Base-by-base conservation (phyloP, 2,329 filamentous ascomycete species). In the Colletotrichum trifolii region DNA sequence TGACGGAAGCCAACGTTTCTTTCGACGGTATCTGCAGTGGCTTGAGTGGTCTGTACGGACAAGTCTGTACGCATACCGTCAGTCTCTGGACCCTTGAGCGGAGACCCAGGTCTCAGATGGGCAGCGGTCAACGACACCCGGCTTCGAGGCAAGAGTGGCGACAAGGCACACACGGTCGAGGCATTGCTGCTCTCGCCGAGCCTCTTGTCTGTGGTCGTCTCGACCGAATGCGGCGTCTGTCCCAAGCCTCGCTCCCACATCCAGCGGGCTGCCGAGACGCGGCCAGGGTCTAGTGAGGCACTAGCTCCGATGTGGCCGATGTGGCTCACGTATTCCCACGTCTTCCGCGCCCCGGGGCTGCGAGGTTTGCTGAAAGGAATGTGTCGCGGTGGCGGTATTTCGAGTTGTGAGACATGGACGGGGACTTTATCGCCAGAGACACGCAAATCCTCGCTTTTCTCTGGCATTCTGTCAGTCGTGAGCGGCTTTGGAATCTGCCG, bases 311-410 rank as follows among this genome's bases (percentile, higher is more conserved):
- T 36, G 12, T 9, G 52, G 25, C 46, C 39, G 35, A 40, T 9
- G 40, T 52, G 46, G 45, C 62, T n/a, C 25, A 15, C 35, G 7
- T 25, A 50, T 45, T 53, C 13, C 46, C 34, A 43, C 3, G 38
- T 13, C 17, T 25, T 25, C 2, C 5, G 25, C 25, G 25, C 25
- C 25, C 4, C 25, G 25, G 12, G 45, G 38, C 1, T 40, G 49
- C 15, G 43, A 33, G 6, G n/a, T 38, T 35, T 15, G 11, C 36
- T 61, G 34, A 50, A 49, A 61, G 50, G 57, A 64, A 64, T 64
- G 55, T n/a, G 55, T 58, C 43, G 55, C 46, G 55, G 25, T 12
- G 17, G 46, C 36, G 36, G 38, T 11, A 43, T 35, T 15, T 42
- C 12, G 35, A 9, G 34, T 50, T 43, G 42, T 39, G 33, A 58